These are phyloP conservation scores for Flaveria linearis DNA, from an alignment of 129 eudicot genomes.

Conservation along the genomic window DNA sequence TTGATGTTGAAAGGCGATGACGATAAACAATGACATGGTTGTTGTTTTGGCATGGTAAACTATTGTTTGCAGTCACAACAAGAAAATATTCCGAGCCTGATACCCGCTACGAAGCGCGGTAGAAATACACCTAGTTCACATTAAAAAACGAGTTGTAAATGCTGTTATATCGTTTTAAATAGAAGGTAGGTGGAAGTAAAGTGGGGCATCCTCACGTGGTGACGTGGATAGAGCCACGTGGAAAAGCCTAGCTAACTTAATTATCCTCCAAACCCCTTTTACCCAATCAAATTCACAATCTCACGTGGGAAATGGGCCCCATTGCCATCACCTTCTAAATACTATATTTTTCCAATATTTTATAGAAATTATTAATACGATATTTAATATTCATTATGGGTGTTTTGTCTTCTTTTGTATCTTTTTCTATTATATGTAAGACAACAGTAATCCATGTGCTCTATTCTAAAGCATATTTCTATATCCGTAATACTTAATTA, in stretches of 20 bases:
- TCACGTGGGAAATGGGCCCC: constrained; percentile 64
- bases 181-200: background rate
- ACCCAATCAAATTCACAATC: constrained; percentile 49
- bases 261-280: constrained; percentile 43
- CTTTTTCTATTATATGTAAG: background rate
- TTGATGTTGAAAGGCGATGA: too few species aligned
- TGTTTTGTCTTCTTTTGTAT: constrained; percentile 18
- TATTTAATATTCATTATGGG: constrained; percentile 34
- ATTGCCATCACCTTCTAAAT: constrained; percentile 4
- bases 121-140: too few species aligned
- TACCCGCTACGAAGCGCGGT: too few species aligned
- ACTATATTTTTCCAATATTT: constrained; percentile 4
- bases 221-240: constrained; percentile 49
- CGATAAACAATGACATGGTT: too few species aligned
- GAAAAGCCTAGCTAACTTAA: constrained; percentile 24
- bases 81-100: too few species aligned
- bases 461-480: too few species aligned
- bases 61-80: too few species aligned
- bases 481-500: too few species aligned
- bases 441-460: too few species aligned
- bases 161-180: too few species aligned
- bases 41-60: too few species aligned
- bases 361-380: background rate
- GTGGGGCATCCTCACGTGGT: constrained; percentile 28
- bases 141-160: too few species aligned